A percentile compares a stretch with the other conserved stretches of the same genome.
Evolutionary conservation across 2,329 filamentous ascomycete genomes (phyloP).

Genomic region (Rutstroemia sydowiana): DNA sequence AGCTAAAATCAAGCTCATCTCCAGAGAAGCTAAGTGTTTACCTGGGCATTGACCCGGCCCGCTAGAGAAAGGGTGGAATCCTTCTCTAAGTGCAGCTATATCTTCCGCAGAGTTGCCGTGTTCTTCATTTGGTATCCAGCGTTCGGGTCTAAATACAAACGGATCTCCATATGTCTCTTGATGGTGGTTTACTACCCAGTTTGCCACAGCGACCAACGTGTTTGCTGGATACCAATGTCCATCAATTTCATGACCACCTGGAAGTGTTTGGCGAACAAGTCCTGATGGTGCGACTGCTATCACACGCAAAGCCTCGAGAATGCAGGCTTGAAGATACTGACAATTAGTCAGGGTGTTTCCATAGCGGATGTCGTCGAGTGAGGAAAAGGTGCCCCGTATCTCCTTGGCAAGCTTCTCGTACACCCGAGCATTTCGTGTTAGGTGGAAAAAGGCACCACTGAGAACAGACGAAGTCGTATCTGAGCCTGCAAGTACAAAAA

Average conservation of each 20-base stretch:
- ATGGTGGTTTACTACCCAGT: constrained; percentile 24
- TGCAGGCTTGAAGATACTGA: too few relatives aligned
- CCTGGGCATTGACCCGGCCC: not conserved
- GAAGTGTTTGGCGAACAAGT: not conserved
- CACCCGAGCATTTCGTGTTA: too few relatives aligned
- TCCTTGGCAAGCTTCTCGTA: too few relatives aligned
- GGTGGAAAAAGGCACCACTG: too few relatives aligned
- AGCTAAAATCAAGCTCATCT: too few relatives aligned
- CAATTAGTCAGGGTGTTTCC: too few relatives aligned
- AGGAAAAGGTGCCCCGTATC: too few relatives aligned
- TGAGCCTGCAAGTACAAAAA: too few relatives aligned
- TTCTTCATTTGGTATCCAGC: constrained; percentile 13
- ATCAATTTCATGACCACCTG: constrained; percentile 18
- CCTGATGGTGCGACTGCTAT: constrained; percentile 5
- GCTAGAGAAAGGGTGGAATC: constrained; percentile 12
- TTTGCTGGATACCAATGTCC: constrained; percentile 32
- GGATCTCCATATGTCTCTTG: constrained; percentile 36
- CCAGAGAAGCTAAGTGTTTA: too few relatives aligned
- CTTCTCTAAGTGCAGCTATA: constrained; percentile 2
- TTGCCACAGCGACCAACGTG: constrained; percentile 37
- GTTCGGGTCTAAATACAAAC: constrained; percentile 29
- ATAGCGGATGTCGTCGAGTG: too few relatives aligned
- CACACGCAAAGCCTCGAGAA: constrained; percentile 5
- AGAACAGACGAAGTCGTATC: too few relatives aligned
- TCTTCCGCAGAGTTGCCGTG: constrained; percentile 12